phyloP scores from a whole-genome alignment of 495 filamentous ascomycete species.

The Stereocaulon alpinum region DNA sequence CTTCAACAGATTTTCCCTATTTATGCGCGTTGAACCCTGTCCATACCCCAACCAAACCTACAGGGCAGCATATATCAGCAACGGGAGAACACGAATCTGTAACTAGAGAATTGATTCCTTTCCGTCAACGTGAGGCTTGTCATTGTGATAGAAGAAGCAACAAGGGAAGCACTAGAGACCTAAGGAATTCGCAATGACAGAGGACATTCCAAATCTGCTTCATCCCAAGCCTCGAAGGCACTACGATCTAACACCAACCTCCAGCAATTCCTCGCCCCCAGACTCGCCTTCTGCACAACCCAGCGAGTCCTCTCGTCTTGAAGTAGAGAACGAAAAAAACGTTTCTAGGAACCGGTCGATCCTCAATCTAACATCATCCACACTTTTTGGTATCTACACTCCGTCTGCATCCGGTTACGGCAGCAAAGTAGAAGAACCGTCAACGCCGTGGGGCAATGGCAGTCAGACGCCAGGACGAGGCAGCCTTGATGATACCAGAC shows the following conservation, averaged over 20 bases:
- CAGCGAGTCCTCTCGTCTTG: constrained; percentile 21
- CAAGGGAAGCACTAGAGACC: neutral
- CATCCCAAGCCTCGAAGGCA: constrained; percentile 66
- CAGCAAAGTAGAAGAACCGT: constrained; percentile 39
- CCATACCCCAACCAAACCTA: neutral
- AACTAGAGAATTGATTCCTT: neutral
- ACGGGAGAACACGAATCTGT: neutral
- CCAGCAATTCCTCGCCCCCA: constrained; percentile 43
- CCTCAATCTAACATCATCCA: constrained; percentile 79
- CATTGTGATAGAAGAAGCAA: constrained; percentile 1
- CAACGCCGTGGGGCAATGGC: constrained; percentile 63
- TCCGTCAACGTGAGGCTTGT: neutral
- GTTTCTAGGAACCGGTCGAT: constrained; percentile 61
- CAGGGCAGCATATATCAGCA: neutral
- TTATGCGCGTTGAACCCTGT: neutral
- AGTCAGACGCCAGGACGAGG: constrained; percentile 45
- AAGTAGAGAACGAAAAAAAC: constrained; percentile 23
- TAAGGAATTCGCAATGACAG: constrained; percentile 9
- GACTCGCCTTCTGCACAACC: constrained; percentile 36
- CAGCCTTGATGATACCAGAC: constrained; percentile 19
- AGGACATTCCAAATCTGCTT: constrained; percentile 45
- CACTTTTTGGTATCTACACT: constrained; percentile 82
- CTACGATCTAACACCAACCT: constrained; percentile 52
- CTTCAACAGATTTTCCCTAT: neutral
- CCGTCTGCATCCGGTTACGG: constrained; percentile 51